These are phyloP conservation scores for Fusarium sp. DNA, from an alignment of 2,329 filamentous ascomycete genomes.

Conservation along the genomic window DNA sequence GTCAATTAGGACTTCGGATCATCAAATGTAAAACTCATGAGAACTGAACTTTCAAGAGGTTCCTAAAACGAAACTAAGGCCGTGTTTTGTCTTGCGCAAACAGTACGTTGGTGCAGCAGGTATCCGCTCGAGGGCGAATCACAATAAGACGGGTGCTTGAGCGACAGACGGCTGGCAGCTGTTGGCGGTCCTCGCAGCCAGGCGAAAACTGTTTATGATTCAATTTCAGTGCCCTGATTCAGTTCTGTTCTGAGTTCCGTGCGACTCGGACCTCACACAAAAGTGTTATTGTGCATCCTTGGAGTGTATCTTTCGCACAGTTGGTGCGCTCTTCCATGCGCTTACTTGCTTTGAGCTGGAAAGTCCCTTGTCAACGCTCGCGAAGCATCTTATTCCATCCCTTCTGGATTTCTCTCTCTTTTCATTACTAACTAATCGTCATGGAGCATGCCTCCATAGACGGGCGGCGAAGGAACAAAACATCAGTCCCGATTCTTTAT, in stretches of 20 bases:
- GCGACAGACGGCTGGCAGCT: constrained; percentile 36
- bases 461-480: constrained; percentile 36
- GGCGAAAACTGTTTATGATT: constrained; percentile 16
- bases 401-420: neutral
- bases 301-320: constrained; percentile 14
- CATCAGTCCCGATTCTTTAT: constrained; percentile 8
- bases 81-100: neutral
- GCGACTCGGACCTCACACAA: constrained; percentile 20
- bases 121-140: constrained; percentile 27
- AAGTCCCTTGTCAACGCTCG: constrained; percentile 1
- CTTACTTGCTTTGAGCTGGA: constrained; percentile 17
- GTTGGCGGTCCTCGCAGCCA: constrained; percentile 13
- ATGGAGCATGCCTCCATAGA: constrained; percentile 43
- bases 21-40: neutral
- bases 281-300: constrained; percentile 28
- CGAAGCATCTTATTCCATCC: neutral
- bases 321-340: constrained; percentile 20
- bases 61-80: neutral
- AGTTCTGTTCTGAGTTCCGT: constrained; percentile 21
- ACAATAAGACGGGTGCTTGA: constrained; percentile 9
- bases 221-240: constrained; percentile 8
- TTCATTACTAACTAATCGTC: neutral
- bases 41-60: neutral
- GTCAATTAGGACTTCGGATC: neutral
- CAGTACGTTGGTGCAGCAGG: constrained; percentile 11